phyloP scores from a whole-genome alignment of 352 stramenopile species.

The Phytopythium sindhum region DNA sequence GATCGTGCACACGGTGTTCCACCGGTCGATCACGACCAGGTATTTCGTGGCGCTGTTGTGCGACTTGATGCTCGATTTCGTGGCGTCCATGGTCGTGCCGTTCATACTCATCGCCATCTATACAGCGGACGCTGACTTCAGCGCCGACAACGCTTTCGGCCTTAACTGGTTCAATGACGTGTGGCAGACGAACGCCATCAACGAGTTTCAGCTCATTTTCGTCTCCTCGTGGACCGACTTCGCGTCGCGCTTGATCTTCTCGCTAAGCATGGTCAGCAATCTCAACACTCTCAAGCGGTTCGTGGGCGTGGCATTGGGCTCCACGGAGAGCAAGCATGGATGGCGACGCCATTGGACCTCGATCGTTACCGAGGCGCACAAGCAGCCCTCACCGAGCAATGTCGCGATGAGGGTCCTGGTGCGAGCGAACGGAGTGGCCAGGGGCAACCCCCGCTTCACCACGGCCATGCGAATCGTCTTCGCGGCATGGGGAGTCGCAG shows the following conservation, averaged over 20 bases:
- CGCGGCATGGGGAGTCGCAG: conserved; percentile 12
- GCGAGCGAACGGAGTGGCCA: background rate
- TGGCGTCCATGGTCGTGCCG: conserved; percentile 21
- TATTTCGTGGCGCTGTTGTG: conserved; percentile 11
- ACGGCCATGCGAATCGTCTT: conserved; percentile 11
- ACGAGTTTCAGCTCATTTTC: conserved; percentile 30
- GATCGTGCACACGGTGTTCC: conserved; percentile 10
- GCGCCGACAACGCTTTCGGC: background rate
- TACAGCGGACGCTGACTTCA: conserved; percentile 9
- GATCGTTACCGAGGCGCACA: background rate
- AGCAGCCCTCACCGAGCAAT: background rate
- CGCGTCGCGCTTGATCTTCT: conserved; percentile 30
- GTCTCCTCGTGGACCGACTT: conserved; percentile 35
- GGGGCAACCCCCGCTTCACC: conserved; percentile 1
- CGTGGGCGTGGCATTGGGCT: background rate
- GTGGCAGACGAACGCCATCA: conserved; percentile 17
- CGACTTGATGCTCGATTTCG: conserved; percentile 21
- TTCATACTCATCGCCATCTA: conserved; percentile 14
- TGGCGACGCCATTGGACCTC: conserved; percentile 1
- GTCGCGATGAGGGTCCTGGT: background rate
- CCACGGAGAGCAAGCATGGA: background rate
- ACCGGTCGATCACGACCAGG: background rate
- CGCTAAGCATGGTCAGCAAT: conserved; percentile 23
- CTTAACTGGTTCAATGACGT: conserved; percentile 23
- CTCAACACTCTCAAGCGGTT: conserved; percentile 33